Evolutionary conservation across 1,284 basidiomycete genomes (phyloP), one percentile per base, ranked within the genome.

Genomic region (Volvariella surrecta): DNA sequence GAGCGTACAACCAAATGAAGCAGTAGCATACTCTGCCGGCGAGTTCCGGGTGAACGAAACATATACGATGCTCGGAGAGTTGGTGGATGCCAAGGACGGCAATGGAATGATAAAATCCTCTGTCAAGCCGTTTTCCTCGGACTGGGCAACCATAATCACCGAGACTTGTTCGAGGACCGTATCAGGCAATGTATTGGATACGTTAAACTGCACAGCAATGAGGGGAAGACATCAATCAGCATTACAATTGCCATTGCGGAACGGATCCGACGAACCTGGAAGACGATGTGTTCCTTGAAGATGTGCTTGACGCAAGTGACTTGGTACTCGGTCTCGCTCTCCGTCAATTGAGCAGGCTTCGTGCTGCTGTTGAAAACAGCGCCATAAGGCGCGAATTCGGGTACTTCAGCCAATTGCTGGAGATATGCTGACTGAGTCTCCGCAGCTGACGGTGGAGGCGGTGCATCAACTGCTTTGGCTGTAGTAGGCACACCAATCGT

Each of bases 181-280:
- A 60, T 99, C 96, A n/a, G 92, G 84, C 44, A 99, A 76, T n/a
- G 96, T 99, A 62, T 99, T 99, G 46, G 91, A 90, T 42, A 99
- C 82, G 67, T 98, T 97, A 79, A 92, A 98, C 86, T 99, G 54
- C 49, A 17, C 6, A 32, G 21, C 45, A 32, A 43, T 38, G 21
- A 31, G 30, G 9, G 30, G 15, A 9, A 15, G 9, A 31, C 9
- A 31, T 31, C 30, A 9, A 31, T 9, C 15, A 15, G 15, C 9
- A 31, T 13, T 34, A 39, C 43, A 40, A 15, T 39, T 18, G 4
- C 20, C 11, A 21, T 18, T 28, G 13, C 8, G 13, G 32, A 37
- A 30, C 17, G 32, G 17, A 31, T 40, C 31, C 34, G 16, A 57
- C 71, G 46, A 57, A 88, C 89, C 76, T 93, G 93, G 79, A 97